Evolutionary conservation across 768 basidiomycete species (phyloP), one percentile per base, ranked within the genome.

Genomic region (Collybia mongolica): DNA sequence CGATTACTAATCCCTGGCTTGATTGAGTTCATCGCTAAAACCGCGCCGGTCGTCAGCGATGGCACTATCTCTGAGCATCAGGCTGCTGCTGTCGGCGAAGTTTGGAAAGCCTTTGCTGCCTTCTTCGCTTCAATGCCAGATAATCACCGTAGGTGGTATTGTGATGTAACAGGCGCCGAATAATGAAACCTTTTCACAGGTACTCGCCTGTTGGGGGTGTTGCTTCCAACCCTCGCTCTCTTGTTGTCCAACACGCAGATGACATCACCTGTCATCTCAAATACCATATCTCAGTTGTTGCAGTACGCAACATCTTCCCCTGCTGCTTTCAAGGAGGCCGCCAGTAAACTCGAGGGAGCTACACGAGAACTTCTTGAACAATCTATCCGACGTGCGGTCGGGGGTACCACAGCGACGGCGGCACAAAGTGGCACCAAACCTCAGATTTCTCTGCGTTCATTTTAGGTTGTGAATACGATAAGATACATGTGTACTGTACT

Each of bases 301-400:
- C 67, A 74, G 1, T 85, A 90, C 50, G 93, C 93, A 0, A 77
- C 87, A 0, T 68, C 77, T 0, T 81, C 84, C 2, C 88, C 95
- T 0, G 63, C 70, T 3, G 80, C 87, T 11, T 98, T 98, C 79
- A 93, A 90, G 64, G 90, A 93, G 39, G 91, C 88, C 1, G 86
- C 90, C 2, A 76, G 72, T 7, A 82, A 78, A 42, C 73, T 98
- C 18, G 83, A 86, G 23, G 62, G 73, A 6, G 65, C 74, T 0
- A 75, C 75, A 5, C 72, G 84, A 39, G 83, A 85, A 42, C 67
- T 79, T 19, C 65, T 98, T 45, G 95, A 98, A 64, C 74, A 77
- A 39, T 86, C 88, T 0, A 80, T 97, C 44, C 79, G 94, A 53
- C 84, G 85, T 46, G 85, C 86, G 3, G 78, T 95, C 0, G 82